Evolutionary conservation across 163 green algal genomes (phyloP).

Genomic region (Chlamydomonas reinhardtii): DNA sequence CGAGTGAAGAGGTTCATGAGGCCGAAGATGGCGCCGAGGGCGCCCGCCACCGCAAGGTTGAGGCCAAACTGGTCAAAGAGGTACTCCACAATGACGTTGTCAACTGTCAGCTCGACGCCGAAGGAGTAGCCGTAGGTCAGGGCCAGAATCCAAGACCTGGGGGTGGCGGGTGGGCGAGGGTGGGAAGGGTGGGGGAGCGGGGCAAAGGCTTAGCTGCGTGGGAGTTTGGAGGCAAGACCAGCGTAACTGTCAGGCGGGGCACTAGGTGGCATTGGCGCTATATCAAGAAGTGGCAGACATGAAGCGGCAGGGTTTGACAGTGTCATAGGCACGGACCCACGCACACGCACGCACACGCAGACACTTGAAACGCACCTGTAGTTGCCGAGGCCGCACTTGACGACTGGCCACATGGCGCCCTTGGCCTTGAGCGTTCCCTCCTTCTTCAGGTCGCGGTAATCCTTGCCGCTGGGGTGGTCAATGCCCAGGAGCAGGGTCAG

Average conservation of each 20-base stretch:
- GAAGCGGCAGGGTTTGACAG: too few species aligned
- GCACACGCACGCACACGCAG: too few species aligned
- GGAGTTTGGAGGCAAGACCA: too few species aligned
- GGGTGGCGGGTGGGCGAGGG: constrained; percentile 77
- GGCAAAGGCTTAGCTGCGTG: too few species aligned
- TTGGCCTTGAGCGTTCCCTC: constrained; percentile 46
- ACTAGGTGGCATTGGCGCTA: too few species aligned
- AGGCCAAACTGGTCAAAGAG: constrained; percentile 93
- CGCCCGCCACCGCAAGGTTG: constrained; percentile 79
- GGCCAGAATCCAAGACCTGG: constrained; percentile 73
- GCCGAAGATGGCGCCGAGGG: constrained; percentile 79
- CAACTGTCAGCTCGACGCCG: constrained; percentile 95
- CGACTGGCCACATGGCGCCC: constrained; percentile 28
- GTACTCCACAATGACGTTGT: constrained; percentile 95
- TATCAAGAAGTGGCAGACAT: too few species aligned
- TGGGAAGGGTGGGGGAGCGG: too few species aligned
- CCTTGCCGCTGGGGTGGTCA: constrained; percentile 49
- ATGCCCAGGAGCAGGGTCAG: constrained; percentile 71
- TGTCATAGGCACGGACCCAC: too few species aligned
- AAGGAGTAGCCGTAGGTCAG: constrained; percentile 91
- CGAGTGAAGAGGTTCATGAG: constrained; percentile 94
- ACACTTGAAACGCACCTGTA: too few species aligned
- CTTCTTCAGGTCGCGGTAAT: constrained; percentile 77
- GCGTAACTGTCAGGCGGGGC: too few species aligned
- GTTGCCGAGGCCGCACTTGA: constrained; percentile 67